Evolutionary conservation across 495 filamentous ascomycete genomes (phyloP), one percentile per base, ranked within the genome.

Genomic region (Daldinia grandis): DNA sequence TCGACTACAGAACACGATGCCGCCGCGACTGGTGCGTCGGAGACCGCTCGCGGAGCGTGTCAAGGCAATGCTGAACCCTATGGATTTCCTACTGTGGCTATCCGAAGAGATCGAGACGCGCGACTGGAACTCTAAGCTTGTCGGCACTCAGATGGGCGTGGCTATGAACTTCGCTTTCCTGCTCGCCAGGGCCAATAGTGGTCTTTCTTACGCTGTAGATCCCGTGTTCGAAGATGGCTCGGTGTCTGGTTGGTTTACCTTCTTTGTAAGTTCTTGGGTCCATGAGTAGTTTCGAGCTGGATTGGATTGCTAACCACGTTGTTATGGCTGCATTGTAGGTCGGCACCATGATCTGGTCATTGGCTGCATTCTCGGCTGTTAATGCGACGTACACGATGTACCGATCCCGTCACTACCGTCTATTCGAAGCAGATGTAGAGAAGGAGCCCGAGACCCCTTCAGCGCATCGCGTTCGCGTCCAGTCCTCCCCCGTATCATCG

Each of bases 391-490:
- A 94, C 79, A 93, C 94, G 40, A 93, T 97, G 81, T 83, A 85
- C 53, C 90, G 92, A 56, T 92, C 90, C 74, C 89, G 94, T 47
- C 89, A 90, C 68, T 99, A 99, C 81, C 90, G 95, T 72, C 83
- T 99, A 42, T 99, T 98, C 78, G 95, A 98, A 78, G 87, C 86
- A 58, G 86, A 91, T 7, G 88, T 98, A 60, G 92, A 97, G 67
- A 78, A 81, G 42, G 74, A 84, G 2, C 95, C 92, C 3, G 84
- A 86, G 40, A 98, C 95, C 2, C 93, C 94, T 6, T 97, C 93
- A 7, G 95, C 93, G 14, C 92, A 89, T 53, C 91, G 95, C 30
- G 95, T 98, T 31, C 90, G 90, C 42, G 94, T 98, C 3, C 90
- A 98, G 75, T 96, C 95, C 0, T 92, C 92, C 2, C 95, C 95